Conservation (phyloP, 768 basidiomycete species). For the Lactifluus echinatus region DNA sequence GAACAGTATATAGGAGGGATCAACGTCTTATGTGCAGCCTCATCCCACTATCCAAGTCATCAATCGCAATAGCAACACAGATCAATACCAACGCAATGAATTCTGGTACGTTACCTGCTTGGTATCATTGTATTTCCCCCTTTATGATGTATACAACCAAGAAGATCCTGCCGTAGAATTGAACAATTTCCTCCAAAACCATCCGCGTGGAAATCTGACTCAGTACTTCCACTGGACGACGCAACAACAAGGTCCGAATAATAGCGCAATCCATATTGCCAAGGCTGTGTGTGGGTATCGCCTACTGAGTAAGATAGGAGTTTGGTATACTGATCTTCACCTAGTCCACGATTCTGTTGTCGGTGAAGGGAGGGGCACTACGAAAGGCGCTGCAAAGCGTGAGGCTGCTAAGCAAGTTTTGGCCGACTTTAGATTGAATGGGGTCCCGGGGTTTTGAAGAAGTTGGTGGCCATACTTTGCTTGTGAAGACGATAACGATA, state of each 20-base stretch:
- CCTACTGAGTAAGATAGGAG: background rate
- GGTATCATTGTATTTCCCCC: background rate
- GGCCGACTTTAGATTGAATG: background rate
- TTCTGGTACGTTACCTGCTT: background rate
- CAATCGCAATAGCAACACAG: background rate
- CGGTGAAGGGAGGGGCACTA: background rate
- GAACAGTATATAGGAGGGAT: constrained; percentile 6
- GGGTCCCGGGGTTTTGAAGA: background rate
- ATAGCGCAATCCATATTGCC: background rate
- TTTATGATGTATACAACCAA: background rate
- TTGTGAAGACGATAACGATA: background rate
- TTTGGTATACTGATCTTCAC: background rate
- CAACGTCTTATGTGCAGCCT: background rate
- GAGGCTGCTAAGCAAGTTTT: background rate
- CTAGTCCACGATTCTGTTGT: background rate
- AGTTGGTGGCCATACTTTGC: background rate
- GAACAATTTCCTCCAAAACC: background rate
- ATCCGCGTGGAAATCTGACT: background rate
- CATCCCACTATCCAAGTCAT: background rate
- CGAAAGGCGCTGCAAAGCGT: background rate
- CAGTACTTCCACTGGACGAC: background rate
- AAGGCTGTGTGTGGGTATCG: background rate
- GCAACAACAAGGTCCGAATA: background rate
- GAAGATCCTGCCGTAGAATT: background rate
- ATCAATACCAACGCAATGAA: background rate